Base-by-base conservation (phyloP, 139 green algal species). In the Chlamydomonas incerta region DNA sequence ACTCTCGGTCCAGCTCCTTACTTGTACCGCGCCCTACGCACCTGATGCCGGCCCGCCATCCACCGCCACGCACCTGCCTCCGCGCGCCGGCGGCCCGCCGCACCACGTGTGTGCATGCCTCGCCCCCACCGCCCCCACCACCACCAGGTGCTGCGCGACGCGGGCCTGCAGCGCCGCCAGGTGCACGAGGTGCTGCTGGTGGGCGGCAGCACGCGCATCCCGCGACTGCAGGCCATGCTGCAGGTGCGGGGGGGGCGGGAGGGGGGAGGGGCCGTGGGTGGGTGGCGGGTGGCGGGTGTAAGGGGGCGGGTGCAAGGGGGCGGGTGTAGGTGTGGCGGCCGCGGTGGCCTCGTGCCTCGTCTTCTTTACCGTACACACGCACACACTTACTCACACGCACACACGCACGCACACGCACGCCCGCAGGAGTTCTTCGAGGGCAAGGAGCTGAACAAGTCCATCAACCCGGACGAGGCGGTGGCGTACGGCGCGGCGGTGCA, bases 391-490 rank as follows among this genome's bases (percentile, higher is more conserved):
- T 18, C 55, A 62, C 15, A 62, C 15, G 55, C 55, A n/a, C 55
- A 62, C 15, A 62, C 18, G 55, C 55, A 15, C 55, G 55, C 55
- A 62, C 15, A 62, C 55, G 18, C 18, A 15, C 55, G 8, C 23
- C 26, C 23, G 13, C 74, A 81, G 74, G 68, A 87, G 34, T 74
- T 87, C 58, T 81, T 81, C 81, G 67, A 81, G 58, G 96, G 97
- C 89, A 99, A 99, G 95, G 97, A 99, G 93, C 94, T 99, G 55
- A 97, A 93, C 95, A 98, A 98, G 93, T 93, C 76, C 88, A 99
- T 99, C 94, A 99, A 99, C 94, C 97, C 97, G 26, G 97, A 99
- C 86, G 97, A 99, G 93, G 97, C 97, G 8, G 97, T 99, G 47
- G 97, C 97, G 21, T 99, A 99, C 90, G 97, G 97, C 57, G 97